Conservation (phyloP, 2,329 filamentous ascomycete species). For the Mycosphaerella arachidis region DNA sequence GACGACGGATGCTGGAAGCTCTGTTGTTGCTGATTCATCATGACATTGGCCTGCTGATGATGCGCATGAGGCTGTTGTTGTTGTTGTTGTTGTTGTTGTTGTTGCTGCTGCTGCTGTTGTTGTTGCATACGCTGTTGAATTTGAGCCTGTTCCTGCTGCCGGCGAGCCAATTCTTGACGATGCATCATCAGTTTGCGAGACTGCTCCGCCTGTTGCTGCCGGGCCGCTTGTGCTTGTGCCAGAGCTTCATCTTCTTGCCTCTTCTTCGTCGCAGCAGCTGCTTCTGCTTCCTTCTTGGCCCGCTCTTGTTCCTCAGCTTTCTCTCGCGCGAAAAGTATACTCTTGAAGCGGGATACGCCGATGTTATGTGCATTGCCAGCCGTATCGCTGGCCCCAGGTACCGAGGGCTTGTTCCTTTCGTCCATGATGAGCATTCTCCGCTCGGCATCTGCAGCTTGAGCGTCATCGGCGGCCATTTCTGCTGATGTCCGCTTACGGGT, state of each 20-base stretch:
- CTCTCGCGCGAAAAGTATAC: conserved; percentile 68
- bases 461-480: conserved; percentile 92
- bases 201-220: conserved; percentile 44
- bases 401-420: conserved; percentile 65
- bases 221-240: conserved; percentile 39
- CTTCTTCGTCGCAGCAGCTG: conserved; percentile 44
- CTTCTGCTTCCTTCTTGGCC: conserved; percentile 54
- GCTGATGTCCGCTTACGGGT: conserved; percentile 88
- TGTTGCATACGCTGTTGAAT: conserved; percentile 21
- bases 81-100: conserved; percentile 29
- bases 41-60: conserved; percentile 37
- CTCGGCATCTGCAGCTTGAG: conserved; percentile 81
- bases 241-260: conserved; percentile 41
- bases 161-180: conserved; percentile 18
- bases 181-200: conserved; percentile 47
- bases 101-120: conserved; percentile 23
- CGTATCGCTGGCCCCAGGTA: conserved; percentile 63
- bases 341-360: conserved; percentile 88
- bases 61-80: conserved; percentile 38
- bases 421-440: conserved; percentile 90
- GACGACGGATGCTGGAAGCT: conserved; percentile 45
- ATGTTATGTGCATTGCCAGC: conserved; percentile 65
- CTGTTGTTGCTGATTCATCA: conserved; percentile 36
- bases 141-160: conserved; percentile 19
- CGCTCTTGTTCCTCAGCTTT: conserved; percentile 56